Conservation (phyloP, 2,329 filamentous ascomycete species). For the Magnaporthales sp. region DNA sequence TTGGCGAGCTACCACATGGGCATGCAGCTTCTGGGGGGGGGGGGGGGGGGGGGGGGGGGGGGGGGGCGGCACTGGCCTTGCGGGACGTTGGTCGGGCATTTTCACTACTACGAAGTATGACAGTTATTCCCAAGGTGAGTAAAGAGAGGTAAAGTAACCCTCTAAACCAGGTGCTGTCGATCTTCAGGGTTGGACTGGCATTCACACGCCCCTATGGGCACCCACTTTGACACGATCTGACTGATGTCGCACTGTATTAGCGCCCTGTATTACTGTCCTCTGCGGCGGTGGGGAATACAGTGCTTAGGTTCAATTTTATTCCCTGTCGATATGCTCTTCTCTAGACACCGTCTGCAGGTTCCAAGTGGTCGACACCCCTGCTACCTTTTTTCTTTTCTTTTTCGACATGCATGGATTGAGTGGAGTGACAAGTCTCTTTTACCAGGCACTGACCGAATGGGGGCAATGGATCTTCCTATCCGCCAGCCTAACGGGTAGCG, state of each 20-base stretch:
- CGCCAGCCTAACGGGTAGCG: not conserved
- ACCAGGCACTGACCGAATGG: not conserved
- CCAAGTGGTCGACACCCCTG: not conserved
- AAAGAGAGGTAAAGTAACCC: not conserved
- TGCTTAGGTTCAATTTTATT: not conserved
- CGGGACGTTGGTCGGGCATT: not conserved
- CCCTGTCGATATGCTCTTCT: not conserved
- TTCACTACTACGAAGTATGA: not conserved
- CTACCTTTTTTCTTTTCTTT: not conserved
- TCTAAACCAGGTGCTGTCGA: not conserved
- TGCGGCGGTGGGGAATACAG: not conserved
- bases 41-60: too few relatives aligned
- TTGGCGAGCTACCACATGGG: not conserved
- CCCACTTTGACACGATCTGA: not conserved
- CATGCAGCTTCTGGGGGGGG: not conserved
- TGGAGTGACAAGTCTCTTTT: not conserved
- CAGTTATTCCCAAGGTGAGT: not conserved
- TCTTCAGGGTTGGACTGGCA: not conserved
- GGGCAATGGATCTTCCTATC: not conserved
- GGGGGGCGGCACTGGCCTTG: not conserved
- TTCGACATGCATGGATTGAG: not conserved
- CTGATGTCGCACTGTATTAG: not conserved
- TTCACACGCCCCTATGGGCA: not conserved
- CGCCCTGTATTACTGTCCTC: not conserved
- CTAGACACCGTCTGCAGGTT: not conserved